A percentile compares a stretch with the other conserved stretches of the same genome.
Evolutionary conservation across 2,329 filamentous ascomycete genomes (phyloP).

Genomic region (Claviceps maximensis): DNA sequence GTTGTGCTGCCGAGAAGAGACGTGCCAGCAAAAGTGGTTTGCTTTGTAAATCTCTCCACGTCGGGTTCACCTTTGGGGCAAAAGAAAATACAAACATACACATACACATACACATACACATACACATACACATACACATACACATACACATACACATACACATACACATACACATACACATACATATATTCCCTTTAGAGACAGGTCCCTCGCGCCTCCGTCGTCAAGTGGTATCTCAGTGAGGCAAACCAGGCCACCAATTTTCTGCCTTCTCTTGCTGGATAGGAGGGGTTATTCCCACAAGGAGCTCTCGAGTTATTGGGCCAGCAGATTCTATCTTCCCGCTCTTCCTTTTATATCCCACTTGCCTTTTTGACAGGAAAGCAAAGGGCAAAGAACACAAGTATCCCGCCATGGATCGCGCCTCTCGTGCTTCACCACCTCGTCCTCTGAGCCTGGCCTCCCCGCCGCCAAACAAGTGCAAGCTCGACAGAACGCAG

Average conservation of each 20-base stretch:
- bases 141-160: too few relatives aligned
- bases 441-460: slow-evolving; percentile 8
- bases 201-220: not conserved
- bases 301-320: not conserved
- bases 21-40: not conserved
- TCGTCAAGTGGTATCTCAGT: not conserved
- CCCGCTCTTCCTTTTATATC: too few relatives aligned
- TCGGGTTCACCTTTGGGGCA: not conserved
- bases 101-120: too few relatives aligned
- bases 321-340: not conserved
- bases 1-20: not conserved
- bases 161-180: too few relatives aligned
- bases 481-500: slow-evolving; percentile 10
- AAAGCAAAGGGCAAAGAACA: too few relatives aligned
- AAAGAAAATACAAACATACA: too few relatives aligned
- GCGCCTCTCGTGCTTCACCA: slow-evolving; percentile 5
- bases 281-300: not conserved
- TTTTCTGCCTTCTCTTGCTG: not conserved
- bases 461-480: slow-evolving; percentile 8
- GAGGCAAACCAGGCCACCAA: not conserved
- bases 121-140: too few relatives aligned
- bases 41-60: not conserved
- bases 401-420: not conserved
- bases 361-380: not conserved
- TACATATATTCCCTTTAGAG: not conserved